Conservation (phyloP, 306 rosid species). For the Pterocarpus macrocarpus region DNA sequence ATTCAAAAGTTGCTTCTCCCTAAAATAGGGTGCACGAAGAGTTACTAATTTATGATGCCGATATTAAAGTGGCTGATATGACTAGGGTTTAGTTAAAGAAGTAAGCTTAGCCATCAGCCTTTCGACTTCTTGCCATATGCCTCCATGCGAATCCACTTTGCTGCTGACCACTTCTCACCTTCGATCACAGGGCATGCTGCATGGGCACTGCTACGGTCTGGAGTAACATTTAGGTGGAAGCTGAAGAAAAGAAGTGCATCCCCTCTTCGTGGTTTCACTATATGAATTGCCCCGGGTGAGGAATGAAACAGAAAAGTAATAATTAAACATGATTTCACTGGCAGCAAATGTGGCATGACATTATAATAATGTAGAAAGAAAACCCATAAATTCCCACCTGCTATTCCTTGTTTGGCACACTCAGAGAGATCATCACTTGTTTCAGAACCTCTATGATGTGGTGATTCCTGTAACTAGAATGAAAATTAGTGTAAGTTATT, state of each 20-base stretch:
- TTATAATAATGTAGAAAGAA: background rate
- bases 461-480: conserved; percentile 62
- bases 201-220: conserved; percentile 83
- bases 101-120: no score
- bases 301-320: conserved; percentile 28
- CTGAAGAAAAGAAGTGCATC: conserved; percentile 98
- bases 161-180: conserved; percentile 99
- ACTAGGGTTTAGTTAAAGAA: no score
- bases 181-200: conserved; percentile 97
- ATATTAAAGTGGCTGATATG: no score
- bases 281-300: conserved; percentile 40
- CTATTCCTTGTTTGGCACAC: conserved; percentile 91
- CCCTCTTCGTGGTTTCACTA: conserved; percentile 91
- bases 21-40: no score
- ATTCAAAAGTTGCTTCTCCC: no score
- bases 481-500: conserved; percentile 24
- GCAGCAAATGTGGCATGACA: background rate
- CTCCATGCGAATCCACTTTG: conserved; percentile 81
- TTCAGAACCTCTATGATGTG: conserved; percentile 61
- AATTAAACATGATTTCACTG: conserved; percentile 21
- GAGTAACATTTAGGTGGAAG: conserved; percentile 80
- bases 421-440: conserved; percentile 72
- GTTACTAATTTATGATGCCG: no score
- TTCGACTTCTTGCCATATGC: no score
- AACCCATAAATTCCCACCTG: conserved; percentile 61